Conservation (phyloP, 1,284 basidiomycete genomes). For the Cystobasidium slooffiae region DNA sequence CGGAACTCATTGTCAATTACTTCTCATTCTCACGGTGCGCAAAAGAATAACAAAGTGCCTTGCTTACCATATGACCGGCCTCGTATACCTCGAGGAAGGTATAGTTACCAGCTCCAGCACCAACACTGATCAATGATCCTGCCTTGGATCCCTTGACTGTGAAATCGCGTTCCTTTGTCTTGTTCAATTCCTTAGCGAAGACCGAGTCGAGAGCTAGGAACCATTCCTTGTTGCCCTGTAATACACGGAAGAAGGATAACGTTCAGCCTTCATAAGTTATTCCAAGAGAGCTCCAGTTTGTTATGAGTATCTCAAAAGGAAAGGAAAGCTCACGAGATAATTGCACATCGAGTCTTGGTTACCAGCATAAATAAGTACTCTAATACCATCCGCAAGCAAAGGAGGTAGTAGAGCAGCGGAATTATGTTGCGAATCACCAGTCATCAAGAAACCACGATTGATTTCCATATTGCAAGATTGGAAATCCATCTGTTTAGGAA, state of each 20-base stretch:
- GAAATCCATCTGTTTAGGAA: conserved; percentile 64
- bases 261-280: not conserved
- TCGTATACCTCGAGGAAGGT: conserved; percentile 45
- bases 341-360: conserved; percentile 31
- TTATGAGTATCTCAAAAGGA: no score
- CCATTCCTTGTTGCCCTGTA: conserved; percentile 53
- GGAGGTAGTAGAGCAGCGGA: conserved; percentile 72
- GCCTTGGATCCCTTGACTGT: conserved; percentile 58
- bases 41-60: not conserved
- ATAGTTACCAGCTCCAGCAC: conserved; percentile 53
- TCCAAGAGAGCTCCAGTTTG: no score
- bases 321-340: not conserved
- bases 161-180: conserved; percentile 63
- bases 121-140: conserved; percentile 62
- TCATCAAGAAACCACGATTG: conserved; percentile 58
- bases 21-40: conserved; percentile 1
- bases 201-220: conserved; percentile 59
- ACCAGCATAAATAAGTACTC: conserved; percentile 70
- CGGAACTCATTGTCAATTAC: not conserved
- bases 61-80: conserved; percentile 46
- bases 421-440: conserved; percentile 63
- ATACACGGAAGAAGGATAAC: conserved; percentile 68
- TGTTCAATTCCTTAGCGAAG: conserved; percentile 68
- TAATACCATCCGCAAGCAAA: conserved; percentile 73
- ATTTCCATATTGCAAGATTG: conserved; percentile 64